Percentiles rank a stretch among this genome's conserved stretches.
These are phyloP conservation scores for Chaetoceros tenuissimus DNA, from an alignment of 108 stramenopile genomes.

Conservation along the genomic window DNA sequence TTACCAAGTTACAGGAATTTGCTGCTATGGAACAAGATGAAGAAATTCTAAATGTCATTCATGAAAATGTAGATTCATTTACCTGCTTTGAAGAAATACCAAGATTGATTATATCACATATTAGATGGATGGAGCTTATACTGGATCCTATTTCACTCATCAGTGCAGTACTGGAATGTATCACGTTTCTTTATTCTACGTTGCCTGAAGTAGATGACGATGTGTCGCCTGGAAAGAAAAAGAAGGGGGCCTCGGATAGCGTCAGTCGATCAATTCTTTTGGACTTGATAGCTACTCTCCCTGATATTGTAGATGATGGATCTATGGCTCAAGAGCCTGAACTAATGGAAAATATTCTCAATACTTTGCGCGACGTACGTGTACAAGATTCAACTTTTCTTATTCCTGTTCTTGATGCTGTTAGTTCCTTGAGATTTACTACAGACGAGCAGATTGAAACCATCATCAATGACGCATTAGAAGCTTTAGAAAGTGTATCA, in stretches of 20 bases:
- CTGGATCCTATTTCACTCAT: constrained; percentile 19
- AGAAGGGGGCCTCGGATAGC: background rate
- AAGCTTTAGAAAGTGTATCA: background rate
- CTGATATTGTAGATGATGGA: constrained; percentile 6
- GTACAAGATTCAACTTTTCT: constrained; percentile 28
- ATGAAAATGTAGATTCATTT: background rate
- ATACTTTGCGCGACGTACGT: constrained; percentile 19
- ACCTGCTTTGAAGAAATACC: constrained; percentile 14
- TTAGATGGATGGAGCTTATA: constrained; percentile 42
- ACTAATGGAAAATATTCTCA: constrained; percentile 9
- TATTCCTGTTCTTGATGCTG: constrained; percentile 34
- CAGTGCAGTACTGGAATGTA: constrained; percentile 17
- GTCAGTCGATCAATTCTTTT: constrained; percentile 1
- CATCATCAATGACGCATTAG: constrained; percentile 40
- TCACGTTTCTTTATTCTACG: constrained; percentile 18
- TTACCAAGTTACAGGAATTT: constrained; percentile 22
- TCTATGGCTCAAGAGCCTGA: constrained; percentile 15
- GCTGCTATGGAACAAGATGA: constrained; percentile 10
- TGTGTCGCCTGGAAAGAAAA: background rate
- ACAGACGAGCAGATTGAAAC: constrained; percentile 48
- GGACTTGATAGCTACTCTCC: background rate
- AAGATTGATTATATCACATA: constrained; percentile 27
- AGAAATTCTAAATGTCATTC: no score
- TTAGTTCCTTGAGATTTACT: constrained; percentile 36
- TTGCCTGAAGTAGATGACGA: background rate